Base-by-base conservation (phyloP, 345 rosid genomes). In the Euphorbia pulcherrima region DNA sequence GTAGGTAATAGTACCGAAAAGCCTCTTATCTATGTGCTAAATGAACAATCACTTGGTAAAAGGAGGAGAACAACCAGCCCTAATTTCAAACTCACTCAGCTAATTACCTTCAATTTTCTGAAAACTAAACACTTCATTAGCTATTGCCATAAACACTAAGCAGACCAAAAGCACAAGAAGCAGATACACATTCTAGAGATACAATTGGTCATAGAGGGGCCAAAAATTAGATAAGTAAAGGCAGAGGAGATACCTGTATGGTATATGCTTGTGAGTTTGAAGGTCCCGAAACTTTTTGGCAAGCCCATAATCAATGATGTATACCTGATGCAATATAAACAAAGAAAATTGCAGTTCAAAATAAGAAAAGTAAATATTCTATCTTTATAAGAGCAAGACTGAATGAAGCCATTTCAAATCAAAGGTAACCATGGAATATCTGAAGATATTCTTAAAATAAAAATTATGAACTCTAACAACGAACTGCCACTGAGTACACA, bases 211-310 rank as follows among this genome's bases (percentile, higher is more conserved):
- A 40, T 9, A 9, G 27, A 58, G 23, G 44, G 24, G 28, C 1
- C 40, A 48, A 47, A 62, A 1, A 52, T 5, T 46, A 59, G 29
- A 59, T n/a, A 41, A 29, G 61, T 41, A 46, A 55, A 58, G 53
- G 14, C 14, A 33, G 24, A 44, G 29, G 18, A 2, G 9, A 28
- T 64, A 74, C 78, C 78, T 63, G 46, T 74, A 74, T 33, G 78
- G 78, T 64, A 74, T 74, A 58, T 74, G 78, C 70, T 74, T 74
- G 51, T 69, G 78, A 63, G 78, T 74, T 56, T 69, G 78, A 48
- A 69, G 69, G 64, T 74, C 78, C 70, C 68, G 56, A 30, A 64
- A 74, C 62, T 69, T 74, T 59, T 74, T 74, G 24, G 78, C 78
- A 56, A 74, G 78, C 13, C 78, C 78, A 48, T 68, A 74, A 27